Evolutionary conservation across 106 monocot genomes (phyloP).

Genomic region (Allium cepa): DNA sequence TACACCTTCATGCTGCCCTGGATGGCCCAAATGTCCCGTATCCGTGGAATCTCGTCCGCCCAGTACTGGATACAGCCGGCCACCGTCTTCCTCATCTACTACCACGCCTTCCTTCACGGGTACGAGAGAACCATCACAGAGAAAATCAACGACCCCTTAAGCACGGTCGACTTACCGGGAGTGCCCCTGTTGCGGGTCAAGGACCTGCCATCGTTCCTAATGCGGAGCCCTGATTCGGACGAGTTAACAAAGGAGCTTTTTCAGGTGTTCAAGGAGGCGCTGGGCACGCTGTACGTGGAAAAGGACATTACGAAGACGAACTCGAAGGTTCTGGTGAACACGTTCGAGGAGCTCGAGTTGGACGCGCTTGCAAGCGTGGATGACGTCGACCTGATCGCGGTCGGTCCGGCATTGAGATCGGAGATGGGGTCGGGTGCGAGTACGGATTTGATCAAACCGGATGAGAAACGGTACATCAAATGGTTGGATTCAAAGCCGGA

Average conservation of each 20-base stretch:
- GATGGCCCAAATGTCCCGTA: background rate
- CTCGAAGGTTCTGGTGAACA: background rate
- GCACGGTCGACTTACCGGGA: background rate
- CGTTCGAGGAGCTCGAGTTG: slow-evolving; percentile 25
- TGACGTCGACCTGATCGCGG: slow-evolving; percentile 8
- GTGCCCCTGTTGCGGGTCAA: background rate
- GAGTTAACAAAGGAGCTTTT: background rate
- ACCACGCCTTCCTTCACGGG: background rate
- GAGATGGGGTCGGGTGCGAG: slow-evolving; percentile 2
- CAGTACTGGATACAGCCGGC: slow-evolving; percentile 5
- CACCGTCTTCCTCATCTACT: background rate
- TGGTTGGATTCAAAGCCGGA: background rate
- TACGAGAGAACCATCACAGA: background rate
- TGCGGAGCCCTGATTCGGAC: no score
- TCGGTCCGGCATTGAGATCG: slow-evolving; percentile 14
- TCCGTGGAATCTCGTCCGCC: background rate
- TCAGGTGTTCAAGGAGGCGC: background rate
- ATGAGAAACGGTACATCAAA: background rate
- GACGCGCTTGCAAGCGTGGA: slow-evolving; percentile 11
- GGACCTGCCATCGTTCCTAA: background rate
- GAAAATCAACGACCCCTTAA: background rate
- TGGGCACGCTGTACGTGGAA: background rate
- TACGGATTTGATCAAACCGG: background rate
- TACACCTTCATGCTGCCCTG: slow-evolving; percentile 1
- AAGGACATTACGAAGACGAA: background rate